phyloP scores from a whole-genome alignment of 2,329 filamentous ascomycete species.

The Pseudovirgaria hyperparasitica region DNA sequence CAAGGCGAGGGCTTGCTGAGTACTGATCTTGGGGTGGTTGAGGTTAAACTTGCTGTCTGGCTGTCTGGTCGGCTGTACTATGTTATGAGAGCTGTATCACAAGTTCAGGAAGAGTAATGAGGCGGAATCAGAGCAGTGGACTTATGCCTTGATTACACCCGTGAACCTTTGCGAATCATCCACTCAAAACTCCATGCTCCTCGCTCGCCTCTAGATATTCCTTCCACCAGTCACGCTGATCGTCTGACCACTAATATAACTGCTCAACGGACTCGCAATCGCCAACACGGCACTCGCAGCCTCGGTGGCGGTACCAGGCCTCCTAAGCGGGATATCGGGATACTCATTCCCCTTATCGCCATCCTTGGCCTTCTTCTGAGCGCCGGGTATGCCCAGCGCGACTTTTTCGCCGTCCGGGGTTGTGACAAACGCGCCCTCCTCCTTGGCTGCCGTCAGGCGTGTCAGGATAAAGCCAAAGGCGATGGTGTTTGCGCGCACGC shows the following conservation, averaged over 20 bases:
- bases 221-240: conserved; percentile 74
- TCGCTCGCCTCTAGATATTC: conserved; percentile 36
- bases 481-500: conserved; percentile 70
- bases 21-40: too few species aligned
- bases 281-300: conserved; percentile 67
- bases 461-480: conserved; percentile 77
- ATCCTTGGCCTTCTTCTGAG: conserved; percentile 29
- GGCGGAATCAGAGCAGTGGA: too few species aligned
- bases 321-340: conserved; percentile 64
- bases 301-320: conserved; percentile 67
- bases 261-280: conserved; percentile 68
- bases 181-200: background rate
- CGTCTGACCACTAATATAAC: conserved; percentile 77
- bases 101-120: too few species aligned
- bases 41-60: too few species aligned
- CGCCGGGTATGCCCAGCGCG: conserved; percentile 27
- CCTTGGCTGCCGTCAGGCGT: conserved; percentile 70
- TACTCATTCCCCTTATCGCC: conserved; percentile 21
- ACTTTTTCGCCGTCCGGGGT: conserved; percentile 54
- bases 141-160: too few species aligned
- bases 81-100: too few species aligned
- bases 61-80: too few species aligned
- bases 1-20: too few species aligned
- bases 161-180: too few species aligned
- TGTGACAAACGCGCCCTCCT: conserved; percentile 66